phyloP scores from a whole-genome alignment of 768 basidiomycete species.

The Crepidotus variabilis region DNA sequence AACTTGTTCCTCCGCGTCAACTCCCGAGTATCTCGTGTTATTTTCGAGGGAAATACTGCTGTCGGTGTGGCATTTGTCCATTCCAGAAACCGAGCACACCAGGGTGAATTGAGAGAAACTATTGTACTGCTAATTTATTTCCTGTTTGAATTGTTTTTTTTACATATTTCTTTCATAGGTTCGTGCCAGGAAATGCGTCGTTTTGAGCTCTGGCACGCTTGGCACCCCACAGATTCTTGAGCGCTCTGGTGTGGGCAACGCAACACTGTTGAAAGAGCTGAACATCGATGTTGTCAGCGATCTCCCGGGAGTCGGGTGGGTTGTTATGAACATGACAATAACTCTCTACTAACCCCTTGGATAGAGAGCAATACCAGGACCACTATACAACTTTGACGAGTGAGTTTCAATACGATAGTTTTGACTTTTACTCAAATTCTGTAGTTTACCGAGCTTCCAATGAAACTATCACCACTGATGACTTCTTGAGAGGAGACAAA shows the following conservation, averaged over 20 bases:
- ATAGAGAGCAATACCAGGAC: conserved; percentile 68
- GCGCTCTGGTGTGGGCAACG: conserved; percentile 64
- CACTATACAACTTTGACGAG: conserved; percentile 69
- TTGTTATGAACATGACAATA: not conserved
- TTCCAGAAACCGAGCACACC: conserved; percentile 53
- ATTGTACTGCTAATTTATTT: conserved; percentile 27
- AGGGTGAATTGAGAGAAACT: conserved; percentile 51
- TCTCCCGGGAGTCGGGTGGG: conserved; percentile 66
- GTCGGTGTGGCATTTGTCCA: conserved; percentile 71
- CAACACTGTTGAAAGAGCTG: conserved; percentile 49
- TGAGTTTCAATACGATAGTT: conserved; percentile 21
- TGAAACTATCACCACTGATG: conserved; percentile 58
- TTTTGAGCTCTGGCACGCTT: conserved; percentile 62
- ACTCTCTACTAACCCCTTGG: not conserved
- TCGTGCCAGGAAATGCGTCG: conserved; percentile 62
- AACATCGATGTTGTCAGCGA: conserved; percentile 64
- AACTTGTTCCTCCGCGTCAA: conserved; percentile 68
- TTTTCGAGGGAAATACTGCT: conserved; percentile 70
- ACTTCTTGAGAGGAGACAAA: conserved; percentile 67
- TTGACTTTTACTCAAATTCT: not conserved
- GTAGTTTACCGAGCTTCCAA: conserved; percentile 65
- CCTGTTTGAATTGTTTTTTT: not conserved
- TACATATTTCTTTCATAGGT: conserved; percentile 16
- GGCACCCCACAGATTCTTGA: conserved; percentile 74
- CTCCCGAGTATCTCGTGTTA: conserved; percentile 62